Evolutionary conservation across 306 rosid genomes (phyloP).

Genomic region (Citrullus mucosospermus): DNA sequence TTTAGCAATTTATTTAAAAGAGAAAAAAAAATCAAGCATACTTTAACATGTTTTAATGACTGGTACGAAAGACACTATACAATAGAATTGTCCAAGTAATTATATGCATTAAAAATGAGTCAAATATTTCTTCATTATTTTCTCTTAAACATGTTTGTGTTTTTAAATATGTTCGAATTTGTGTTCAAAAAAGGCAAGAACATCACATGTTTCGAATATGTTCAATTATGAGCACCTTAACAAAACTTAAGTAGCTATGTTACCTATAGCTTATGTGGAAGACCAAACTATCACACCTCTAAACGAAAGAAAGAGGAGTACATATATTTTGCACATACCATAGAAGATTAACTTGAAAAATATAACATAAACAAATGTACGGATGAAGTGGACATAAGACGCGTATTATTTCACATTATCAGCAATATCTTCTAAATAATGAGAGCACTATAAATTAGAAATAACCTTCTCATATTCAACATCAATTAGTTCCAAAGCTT

Average conservation of each 20-base stretch:
- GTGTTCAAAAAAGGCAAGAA: background rate
- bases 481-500: constrained; percentile 73
- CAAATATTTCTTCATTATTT: background rate
- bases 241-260: background rate
- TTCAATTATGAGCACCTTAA: background rate
- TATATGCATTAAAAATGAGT: background rate
- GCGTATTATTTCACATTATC: background rate
- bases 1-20: no score
- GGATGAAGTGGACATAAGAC: background rate
- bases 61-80: background rate
- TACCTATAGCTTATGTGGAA: background rate
- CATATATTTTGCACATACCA: background rate
- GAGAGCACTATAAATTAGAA: constrained; percentile 1
- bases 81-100: background rate
- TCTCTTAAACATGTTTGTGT: background rate
- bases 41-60: background rate
- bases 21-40: background rate
- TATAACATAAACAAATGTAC: background rate
- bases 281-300: background rate
- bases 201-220: background rate
- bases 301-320: background rate
- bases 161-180: background rate
- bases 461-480: constrained; percentile 75
- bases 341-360: background rate
- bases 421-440: background rate